These are phyloP conservation scores for Leccinum disarticulatum DNA, from an alignment of 768 basidiomycete genomes.

Conservation along the genomic window DNA sequence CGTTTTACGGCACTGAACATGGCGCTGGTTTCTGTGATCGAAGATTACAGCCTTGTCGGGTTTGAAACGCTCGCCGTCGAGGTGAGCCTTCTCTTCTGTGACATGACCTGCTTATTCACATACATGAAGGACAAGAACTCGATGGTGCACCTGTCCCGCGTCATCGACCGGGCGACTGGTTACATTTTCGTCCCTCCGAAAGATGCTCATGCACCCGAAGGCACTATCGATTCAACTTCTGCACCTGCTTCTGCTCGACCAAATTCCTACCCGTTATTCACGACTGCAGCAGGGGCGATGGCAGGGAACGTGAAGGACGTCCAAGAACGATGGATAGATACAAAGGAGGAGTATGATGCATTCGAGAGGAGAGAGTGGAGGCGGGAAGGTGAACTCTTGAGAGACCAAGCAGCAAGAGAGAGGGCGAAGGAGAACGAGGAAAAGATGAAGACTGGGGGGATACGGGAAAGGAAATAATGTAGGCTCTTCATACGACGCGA, in stretches of 20 bases:
- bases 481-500: not conserved
- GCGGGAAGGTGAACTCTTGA: constrained; percentile 57
- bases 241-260: constrained; percentile 46
- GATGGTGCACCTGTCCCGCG: constrained; percentile 84
- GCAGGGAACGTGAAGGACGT: constrained; percentile 66
- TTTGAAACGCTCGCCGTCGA: constrained; percentile 98
- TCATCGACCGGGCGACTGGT: constrained; percentile 89
- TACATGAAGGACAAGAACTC: constrained; percentile 79
- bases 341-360: constrained; percentile 77
- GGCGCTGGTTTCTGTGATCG: constrained; percentile 89
- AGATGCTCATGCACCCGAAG: constrained; percentile 31
- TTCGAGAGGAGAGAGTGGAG: constrained; percentile 78
- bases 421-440: constrained; percentile 3
- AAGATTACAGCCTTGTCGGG: constrained; percentile 89
- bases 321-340: constrained; percentile 94
- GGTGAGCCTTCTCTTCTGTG: constrained; percentile 40
- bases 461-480: constrained; percentile 31
- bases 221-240: constrained; percentile 31
- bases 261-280: constrained; percentile 68
- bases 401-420: constrained; percentile 25
- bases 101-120: not conserved
- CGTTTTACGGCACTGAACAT: constrained; percentile 88
- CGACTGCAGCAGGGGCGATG: constrained; percentile 58
- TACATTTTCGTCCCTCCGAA: constrained; percentile 79
- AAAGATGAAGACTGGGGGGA: constrained; percentile 12